phyloP scores from a whole-genome alignment of 257 asterid species.

The Solanum ossicruentum region DNA sequence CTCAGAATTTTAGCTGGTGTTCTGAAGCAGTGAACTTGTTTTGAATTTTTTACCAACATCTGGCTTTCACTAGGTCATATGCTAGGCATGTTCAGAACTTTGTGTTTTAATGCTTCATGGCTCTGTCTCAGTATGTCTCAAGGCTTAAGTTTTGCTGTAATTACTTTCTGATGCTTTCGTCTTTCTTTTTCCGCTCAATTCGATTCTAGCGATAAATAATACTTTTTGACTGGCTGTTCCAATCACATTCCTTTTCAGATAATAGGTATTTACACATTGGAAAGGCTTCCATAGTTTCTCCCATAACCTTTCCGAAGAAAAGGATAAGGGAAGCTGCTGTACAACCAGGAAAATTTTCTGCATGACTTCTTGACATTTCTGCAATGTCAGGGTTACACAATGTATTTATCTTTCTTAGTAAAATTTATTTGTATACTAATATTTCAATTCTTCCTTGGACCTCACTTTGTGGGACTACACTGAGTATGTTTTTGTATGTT shows the following conservation, averaged over 20 bases:
- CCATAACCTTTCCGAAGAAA: conserved; percentile 26
- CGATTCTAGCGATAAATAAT: background rate
- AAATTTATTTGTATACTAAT: background rate
- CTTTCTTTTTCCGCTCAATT: background rate
- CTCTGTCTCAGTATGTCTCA: background rate
- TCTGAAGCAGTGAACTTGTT: background rate
- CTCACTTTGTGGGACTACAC: background rate
- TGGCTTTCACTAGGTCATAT: background rate
- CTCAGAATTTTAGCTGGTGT: background rate
- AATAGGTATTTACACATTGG: conserved; percentile 15
- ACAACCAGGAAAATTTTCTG: conserved; percentile 33
- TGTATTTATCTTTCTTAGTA: conserved; percentile 34
- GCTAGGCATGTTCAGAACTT: background rate
- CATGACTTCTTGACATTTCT: conserved; percentile 64
- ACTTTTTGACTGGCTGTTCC: conserved; percentile 5
- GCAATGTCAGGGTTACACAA: conserved; percentile 87
- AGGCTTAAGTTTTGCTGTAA: background rate
- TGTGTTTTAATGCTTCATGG: background rate
- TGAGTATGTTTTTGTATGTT: background rate
- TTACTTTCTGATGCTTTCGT: background rate
- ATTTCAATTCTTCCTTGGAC: background rate
- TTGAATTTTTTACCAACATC: background rate
- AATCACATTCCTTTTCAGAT: conserved; percentile 17
- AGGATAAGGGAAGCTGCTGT: conserved; percentile 36
- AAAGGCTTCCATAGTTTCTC: conserved; percentile 15